phyloP scores from a whole-genome alignment of 164 flowering plant genomes.

The Chloranthus sessilifolius region DNA sequence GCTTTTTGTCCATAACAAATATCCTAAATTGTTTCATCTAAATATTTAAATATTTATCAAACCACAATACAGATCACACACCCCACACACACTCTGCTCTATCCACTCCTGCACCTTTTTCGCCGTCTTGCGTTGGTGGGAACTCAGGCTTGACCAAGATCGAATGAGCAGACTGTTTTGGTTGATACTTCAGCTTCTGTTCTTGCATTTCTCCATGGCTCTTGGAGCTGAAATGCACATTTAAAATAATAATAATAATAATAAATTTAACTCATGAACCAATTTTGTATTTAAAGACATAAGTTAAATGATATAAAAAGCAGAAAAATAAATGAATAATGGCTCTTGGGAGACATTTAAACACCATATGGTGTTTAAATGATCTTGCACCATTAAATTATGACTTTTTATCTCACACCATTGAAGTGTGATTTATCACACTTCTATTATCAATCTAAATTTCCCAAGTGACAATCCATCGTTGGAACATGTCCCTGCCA shows the following conservation, averaged over 20 bases:
- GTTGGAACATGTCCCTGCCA: too few relatives aligned
- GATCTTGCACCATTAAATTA: too few relatives aligned
- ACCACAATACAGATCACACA: conserved; percentile 25
- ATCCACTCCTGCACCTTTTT: conserved; percentile 16
- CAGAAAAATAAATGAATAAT: neutral
- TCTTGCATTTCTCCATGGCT: conserved; percentile 73
- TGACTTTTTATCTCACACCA: too few relatives aligned
- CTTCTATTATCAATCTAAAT: too few relatives aligned
- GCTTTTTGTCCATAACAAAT: conserved; percentile 33
- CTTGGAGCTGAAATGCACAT: conserved; percentile 74
- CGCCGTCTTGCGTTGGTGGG: neutral
- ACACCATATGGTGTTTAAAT: too few relatives aligned
- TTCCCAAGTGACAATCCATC: too few relatives aligned
- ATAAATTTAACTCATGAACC: too few relatives aligned
- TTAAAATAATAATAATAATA: too few relatives aligned
- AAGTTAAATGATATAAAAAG: neutral
- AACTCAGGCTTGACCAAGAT: conserved; percentile 7
- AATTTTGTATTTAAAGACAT: too few relatives aligned
- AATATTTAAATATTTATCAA: conserved; percentile 13
- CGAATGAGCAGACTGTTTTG: conserved; percentile 10
- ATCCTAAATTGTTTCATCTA: conserved; percentile 15
- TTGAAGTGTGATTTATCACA: too few relatives aligned
- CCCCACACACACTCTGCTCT: conserved; percentile 29
- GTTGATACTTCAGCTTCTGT: conserved; percentile 42
- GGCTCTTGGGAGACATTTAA: too few relatives aligned